Base-by-base conservation (phyloP, 2,329 filamentous ascomycete genomes). In the Emericellopsis cladophorae region DNA sequence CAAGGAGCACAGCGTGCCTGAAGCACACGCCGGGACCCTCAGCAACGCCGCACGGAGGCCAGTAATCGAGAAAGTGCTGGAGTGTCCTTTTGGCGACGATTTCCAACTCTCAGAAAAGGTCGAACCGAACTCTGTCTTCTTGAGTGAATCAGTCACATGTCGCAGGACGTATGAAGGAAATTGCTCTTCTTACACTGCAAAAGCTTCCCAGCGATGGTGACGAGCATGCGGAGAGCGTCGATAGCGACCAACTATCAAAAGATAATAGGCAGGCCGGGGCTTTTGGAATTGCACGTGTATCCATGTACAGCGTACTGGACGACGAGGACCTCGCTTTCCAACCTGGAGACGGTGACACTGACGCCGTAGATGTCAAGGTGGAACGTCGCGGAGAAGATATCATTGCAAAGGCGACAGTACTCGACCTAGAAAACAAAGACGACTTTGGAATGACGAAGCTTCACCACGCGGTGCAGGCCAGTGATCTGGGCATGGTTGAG, bases 271-370 rank as follows among this genome's bases (percentile, higher is more conserved):
- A n/a, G n/a, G n/a, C n/a, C n/a, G n/a, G n/a, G n/a, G 47, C 50
- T 48, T 44, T 48, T 44, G 49, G 48, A 36, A 41, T 32, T 37
- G 12, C 38, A 11, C 54, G 54, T 42, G 48, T n/a, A 45, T 56
- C 52, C 42, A 55, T 55, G 53, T 50, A 54, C 46, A 55, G 53
- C 39, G 43, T 54, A 45, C 44, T 52, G 46, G 49, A 53, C 41
- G 49, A 54, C 41, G 48, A 53, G 44, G 45, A 45, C 45, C 45
- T 52, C 37, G 49, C 45, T 40, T 51, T 50, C 40, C 31, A 12
- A n/a, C n/a, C n/a, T n/a, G n/a, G n/a, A 33, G 41, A 45, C 38
- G 47, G 46, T 40, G 45, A 44, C 26, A 36, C n/a, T 22, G 44
- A 36, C 11, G 33, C 39, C 37, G 42, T 21, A 39, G 24, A 43